Conservation (phyloP, 2,329 filamentous ascomycete genomes). For the Diaporthe sp. region DNA sequence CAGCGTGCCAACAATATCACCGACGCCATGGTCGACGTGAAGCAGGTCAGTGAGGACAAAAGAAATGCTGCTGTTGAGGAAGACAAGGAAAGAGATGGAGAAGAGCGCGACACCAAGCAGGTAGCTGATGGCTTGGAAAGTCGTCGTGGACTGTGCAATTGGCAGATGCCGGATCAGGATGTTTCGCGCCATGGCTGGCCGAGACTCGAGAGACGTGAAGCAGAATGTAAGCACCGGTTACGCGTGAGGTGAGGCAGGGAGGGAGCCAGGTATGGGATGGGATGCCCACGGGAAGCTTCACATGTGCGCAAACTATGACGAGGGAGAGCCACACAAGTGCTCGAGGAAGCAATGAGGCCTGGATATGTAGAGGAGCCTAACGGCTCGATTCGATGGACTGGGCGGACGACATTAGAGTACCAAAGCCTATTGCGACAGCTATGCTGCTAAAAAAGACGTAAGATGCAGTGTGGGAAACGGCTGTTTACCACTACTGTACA, state of each 20-base stretch:
- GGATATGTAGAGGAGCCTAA: slow-evolving; percentile 23
- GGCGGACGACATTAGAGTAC: slow-evolving; percentile 11
- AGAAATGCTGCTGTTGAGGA: slow-evolving; percentile 85
- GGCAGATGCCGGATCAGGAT: slow-evolving; percentile 60
- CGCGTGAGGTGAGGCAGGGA: neutral
- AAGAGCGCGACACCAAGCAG: slow-evolving; percentile 86
- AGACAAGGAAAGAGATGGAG: slow-evolving; percentile 90
- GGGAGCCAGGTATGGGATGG: slow-evolving; percentile 7
- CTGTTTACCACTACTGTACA: slow-evolving; percentile 4
- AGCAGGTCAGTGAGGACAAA: slow-evolving; percentile 89
- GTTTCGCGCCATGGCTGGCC: slow-evolving; percentile 34
- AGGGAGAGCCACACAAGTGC: slow-evolving; percentile 10
- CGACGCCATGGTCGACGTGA: slow-evolving; percentile 77
- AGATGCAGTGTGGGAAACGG: slow-evolving; percentile 3
- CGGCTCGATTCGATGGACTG: slow-evolving; percentile 15
- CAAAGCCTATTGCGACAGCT: neutral
- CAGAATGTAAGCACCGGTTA: neutral
- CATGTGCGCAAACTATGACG: slow-evolving; percentile 27
- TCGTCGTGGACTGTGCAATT: slow-evolving; percentile 69
- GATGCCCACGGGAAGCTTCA: slow-evolving; percentile 23
- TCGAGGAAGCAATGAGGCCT: slow-evolving; percentile 12
- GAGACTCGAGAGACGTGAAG: neutral
- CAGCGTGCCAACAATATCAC: slow-evolving; percentile 84
- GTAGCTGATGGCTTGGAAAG: slow-evolving; percentile 76
- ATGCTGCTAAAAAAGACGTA: neutral